phyloP scores from a whole-genome alignment of 108 stramenopile genomes.

The Cyclostephanos invisitatus region DNA sequence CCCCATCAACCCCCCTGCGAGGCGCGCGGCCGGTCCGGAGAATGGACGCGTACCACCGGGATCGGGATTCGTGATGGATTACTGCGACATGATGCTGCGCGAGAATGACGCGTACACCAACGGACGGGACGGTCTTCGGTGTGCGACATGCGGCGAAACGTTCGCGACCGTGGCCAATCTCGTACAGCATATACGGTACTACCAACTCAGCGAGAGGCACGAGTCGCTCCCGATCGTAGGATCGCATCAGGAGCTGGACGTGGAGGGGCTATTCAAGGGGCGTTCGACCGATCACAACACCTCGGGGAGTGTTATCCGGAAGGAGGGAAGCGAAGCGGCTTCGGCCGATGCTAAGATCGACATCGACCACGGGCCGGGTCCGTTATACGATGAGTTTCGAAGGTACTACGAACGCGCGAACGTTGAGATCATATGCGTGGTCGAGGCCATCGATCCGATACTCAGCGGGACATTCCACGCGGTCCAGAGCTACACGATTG shows the following conservation, averaged over 20 bases:
- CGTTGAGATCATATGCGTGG: conserved; percentile 67
- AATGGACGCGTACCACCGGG: conserved; percentile 26
- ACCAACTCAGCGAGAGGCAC: conserved; percentile 52
- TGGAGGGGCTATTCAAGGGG: conserved; percentile 18
- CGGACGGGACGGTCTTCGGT: conserved; percentile 57
- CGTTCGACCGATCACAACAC: neutral
- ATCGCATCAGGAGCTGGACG: conserved; percentile 47
- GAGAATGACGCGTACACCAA: conserved; percentile 50
- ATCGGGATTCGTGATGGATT: conserved; percentile 19
- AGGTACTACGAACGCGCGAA: conserved; percentile 44
- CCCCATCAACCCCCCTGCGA: conserved; percentile 37
- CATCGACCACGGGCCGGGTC: conserved; percentile 24
- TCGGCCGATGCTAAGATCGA: conserved; percentile 11
- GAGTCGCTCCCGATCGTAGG: conserved; percentile 49
- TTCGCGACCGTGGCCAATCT: conserved; percentile 65
- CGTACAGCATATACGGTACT: conserved; percentile 59
- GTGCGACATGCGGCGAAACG: conserved; percentile 67
- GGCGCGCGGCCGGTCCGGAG: conserved; percentile 28
- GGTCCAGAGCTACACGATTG: conserved; percentile 71
- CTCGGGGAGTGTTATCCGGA: neutral
- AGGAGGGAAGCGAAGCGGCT: neutral
- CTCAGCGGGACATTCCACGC: conserved; percentile 55
- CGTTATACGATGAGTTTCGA: conserved; percentile 49
- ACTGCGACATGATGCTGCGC: conserved; percentile 52
- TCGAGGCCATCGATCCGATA: conserved; percentile 72